These are phyloP conservation scores for Bruguiera gymnorhiza DNA, from an alignment of 345 rosid genomes.

Conservation along the genomic window DNA sequence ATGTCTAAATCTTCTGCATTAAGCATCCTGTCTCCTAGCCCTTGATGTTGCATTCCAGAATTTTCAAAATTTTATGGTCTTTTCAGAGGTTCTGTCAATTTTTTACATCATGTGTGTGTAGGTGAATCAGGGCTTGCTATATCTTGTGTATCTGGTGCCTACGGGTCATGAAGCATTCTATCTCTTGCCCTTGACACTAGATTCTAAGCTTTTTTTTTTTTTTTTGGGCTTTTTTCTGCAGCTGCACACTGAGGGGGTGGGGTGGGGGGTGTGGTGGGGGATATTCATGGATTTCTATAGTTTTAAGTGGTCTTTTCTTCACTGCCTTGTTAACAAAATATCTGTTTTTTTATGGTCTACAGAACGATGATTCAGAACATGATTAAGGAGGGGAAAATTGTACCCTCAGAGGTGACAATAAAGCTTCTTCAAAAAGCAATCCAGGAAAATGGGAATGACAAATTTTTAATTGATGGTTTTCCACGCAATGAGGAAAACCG, in stretches of 20 bases:
- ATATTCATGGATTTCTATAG: no score
- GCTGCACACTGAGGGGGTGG: no score
- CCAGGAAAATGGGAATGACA: constrained; percentile 18
- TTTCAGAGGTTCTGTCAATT: no score
- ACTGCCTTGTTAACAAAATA: background rate
- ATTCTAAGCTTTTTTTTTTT: background rate
- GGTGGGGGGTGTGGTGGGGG: no score
- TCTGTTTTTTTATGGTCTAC: constrained; percentile 1
- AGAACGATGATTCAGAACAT: constrained; percentile 57
- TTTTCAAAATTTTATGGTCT: no score
- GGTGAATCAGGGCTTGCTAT: background rate
- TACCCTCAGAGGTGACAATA: constrained; percentile 37
- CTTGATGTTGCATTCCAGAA: no score
- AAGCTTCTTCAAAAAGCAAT: constrained; percentile 33
- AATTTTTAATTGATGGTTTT: constrained; percentile 2
- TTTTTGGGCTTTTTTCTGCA: background rate
- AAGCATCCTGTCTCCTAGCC: no score
- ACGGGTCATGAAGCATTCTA: background rate
- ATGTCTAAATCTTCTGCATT: no score
- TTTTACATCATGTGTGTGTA: no score
- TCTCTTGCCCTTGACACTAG: constrained; percentile 1
- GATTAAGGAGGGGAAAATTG: constrained; percentile 61
- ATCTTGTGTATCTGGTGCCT: background rate
- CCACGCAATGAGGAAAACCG: constrained; percentile 20
- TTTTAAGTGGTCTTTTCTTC: no score